Conservation (phyloP, 2,329 filamentous ascomycete genomes). For the Exophiala mesophila region DNA sequence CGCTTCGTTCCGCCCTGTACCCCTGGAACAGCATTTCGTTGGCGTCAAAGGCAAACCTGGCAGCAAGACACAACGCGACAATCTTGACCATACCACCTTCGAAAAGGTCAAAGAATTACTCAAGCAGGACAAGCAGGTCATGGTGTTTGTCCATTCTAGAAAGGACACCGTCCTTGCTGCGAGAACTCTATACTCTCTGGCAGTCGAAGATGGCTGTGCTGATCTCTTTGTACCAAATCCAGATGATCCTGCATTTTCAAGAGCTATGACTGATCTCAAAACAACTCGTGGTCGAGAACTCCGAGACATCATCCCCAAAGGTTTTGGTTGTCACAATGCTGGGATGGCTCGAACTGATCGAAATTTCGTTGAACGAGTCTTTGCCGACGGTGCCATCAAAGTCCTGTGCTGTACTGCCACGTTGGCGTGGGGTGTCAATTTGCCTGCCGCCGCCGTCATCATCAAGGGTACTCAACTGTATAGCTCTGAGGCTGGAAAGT, state of each 20-base stretch:
- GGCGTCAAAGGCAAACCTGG: slow-evolving; percentile 90
- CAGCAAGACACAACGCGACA: slow-evolving; percentile 75
- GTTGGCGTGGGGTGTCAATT: slow-evolving; percentile 96
- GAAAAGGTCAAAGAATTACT: slow-evolving; percentile 96
- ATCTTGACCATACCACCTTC: slow-evolving; percentile 79
- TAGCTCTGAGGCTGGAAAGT: slow-evolving; percentile 92
- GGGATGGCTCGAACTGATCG: slow-evolving; percentile 93
- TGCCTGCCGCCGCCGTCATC: slow-evolving; percentile 90
- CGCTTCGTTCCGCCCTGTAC: slow-evolving; percentile 88
- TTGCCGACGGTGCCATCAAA: slow-evolving; percentile 86
- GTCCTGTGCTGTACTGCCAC: slow-evolving; percentile 98
- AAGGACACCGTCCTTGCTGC: slow-evolving; percentile 91
- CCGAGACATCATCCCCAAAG: slow-evolving; percentile 81
- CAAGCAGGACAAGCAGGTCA: slow-evolving; percentile 85
- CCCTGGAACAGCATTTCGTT: slow-evolving; percentile 93
- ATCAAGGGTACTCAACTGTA: slow-evolving; percentile 99
- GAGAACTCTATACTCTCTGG: slow-evolving; percentile 79
- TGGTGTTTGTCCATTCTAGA: slow-evolving; percentile 98
- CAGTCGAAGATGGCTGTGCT: slow-evolving; percentile 69
- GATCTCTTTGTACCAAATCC: slow-evolving; percentile 83
- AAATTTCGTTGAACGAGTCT: slow-evolving; percentile 92
- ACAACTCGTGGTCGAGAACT: slow-evolving; percentile 80
- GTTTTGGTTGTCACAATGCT: slow-evolving; percentile 91
- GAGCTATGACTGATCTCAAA: slow-evolving; percentile 78
- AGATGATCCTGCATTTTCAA: slow-evolving; percentile 62